Percentiles rank a stretch among this genome's conserved stretches.
Evolutionary conservation across 768 basidiomycete species (phyloP).

Genomic region (Pisolithus albus): DNA sequence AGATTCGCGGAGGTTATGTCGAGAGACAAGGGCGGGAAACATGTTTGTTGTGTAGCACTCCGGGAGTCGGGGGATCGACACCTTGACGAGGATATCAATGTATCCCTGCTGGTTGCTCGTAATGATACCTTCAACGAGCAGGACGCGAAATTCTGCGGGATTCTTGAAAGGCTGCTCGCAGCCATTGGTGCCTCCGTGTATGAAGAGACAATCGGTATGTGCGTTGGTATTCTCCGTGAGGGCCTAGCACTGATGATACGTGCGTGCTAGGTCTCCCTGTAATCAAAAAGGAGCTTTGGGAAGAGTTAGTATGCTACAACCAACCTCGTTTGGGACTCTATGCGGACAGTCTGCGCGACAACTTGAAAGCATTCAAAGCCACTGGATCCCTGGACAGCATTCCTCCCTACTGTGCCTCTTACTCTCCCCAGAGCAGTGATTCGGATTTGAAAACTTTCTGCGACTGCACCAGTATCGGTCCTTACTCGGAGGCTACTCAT

Average conservation of each 20-base stretch:
- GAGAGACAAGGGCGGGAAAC: not conserved
- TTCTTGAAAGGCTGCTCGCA: not conserved
- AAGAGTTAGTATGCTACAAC: not conserved
- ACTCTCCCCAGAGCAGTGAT: not conserved
- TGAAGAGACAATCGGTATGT: not conserved
- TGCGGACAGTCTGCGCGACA: not conserved
- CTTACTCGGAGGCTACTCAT: not conserved
- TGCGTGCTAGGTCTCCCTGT: not conserved
- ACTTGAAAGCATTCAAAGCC: not conserved
- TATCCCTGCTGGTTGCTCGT: not conserved
- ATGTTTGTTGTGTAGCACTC: not conserved
- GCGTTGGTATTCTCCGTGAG: not conserved
- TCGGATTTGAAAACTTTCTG: not conserved
- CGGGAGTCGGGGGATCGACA: not conserved
- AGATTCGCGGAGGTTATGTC: slow-evolving; percentile 1
- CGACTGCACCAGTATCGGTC: not conserved
- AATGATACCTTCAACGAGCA: not conserved
- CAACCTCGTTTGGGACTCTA: not conserved
- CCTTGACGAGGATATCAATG: not conserved
- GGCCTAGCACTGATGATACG: not conserved
- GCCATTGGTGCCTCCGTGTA: not conserved
- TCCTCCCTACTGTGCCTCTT: not conserved
- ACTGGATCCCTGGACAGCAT: not conserved
- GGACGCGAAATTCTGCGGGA: not conserved
- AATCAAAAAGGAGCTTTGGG: not conserved